Percentiles rank a stretch among this genome's conserved stretches.
These are phyloP conservation scores for Beauveria bassiana DNA, from an alignment of 2,329 filamentous ascomycete genomes.

Conservation along the genomic window DNA sequence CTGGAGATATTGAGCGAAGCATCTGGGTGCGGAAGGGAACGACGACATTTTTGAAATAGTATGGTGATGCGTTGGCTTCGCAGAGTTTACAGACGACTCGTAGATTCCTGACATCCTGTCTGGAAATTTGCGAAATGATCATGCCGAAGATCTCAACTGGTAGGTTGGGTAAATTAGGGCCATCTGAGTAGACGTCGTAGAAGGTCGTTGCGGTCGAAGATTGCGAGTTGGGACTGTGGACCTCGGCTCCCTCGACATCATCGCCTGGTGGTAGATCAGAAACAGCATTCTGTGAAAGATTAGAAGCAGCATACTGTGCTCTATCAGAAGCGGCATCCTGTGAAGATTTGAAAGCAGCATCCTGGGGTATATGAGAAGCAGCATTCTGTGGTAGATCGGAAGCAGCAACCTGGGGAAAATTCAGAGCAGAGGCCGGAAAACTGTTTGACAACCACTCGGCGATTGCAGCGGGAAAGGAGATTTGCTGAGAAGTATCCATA, in stretches of 20 bases:
- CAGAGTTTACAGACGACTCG: conserved; percentile 53
- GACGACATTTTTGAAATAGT: conserved; percentile 55
- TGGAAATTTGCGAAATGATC: conserved; percentile 47
- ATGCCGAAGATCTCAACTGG: conserved; percentile 56
- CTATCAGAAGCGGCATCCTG: too few relatives aligned
- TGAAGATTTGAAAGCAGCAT: too few relatives aligned
- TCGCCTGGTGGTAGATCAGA: neutral
- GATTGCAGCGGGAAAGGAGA: neutral
- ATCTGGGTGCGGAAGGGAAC: conserved; percentile 59
- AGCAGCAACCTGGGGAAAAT: too few relatives aligned
- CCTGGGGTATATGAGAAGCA: too few relatives aligned
- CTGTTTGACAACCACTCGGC: neutral
- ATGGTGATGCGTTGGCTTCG: conserved; percentile 47
- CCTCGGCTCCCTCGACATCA: neutral
- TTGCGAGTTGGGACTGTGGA: neutral
- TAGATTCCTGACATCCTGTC: conserved; percentile 51
- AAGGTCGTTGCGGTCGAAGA: neutral
- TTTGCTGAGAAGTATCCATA: neutral
- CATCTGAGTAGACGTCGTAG: neutral
- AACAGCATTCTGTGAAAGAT: too few relatives aligned
- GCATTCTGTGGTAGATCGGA: too few relatives aligned
- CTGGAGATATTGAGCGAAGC: conserved; percentile 33
- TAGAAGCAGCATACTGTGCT: neutral
- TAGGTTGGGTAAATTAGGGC: neutral
- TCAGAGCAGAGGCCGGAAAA: neutral